phyloP scores from a whole-genome alignment of 2,329 filamentous ascomycete genomes.

The Aureobasidium sp. region DNA sequence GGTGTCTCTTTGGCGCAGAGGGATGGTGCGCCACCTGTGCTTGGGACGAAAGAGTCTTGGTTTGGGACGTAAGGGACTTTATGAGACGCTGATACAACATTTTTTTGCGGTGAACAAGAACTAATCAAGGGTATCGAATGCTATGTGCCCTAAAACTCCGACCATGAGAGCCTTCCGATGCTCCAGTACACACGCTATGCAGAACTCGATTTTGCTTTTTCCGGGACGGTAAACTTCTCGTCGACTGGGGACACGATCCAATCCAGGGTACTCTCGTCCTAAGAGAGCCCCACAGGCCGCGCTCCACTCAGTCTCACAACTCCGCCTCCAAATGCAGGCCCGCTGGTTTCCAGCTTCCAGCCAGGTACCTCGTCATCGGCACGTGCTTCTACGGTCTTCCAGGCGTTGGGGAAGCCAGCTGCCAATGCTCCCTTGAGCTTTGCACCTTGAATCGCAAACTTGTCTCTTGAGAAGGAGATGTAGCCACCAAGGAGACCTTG shows the following conservation, averaged over 20 bases:
- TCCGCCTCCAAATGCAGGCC: conserved; percentile 20
- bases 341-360: conserved; percentile 52
- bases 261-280: not conserved
- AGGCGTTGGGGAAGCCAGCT: conserved; percentile 69
- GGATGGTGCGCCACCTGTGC: conserved; percentile 93
- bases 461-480: conserved; percentile 64
- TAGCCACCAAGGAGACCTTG: conserved; percentile 80
- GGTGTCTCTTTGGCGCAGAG: conserved; percentile 92
- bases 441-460: conserved; percentile 76
- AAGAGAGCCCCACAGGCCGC: conserved; percentile 32
- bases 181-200: conserved; percentile 1
- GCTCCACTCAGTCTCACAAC: conserved; percentile 51
- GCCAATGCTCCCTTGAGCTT: conserved; percentile 45
- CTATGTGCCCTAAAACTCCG: not conserved
- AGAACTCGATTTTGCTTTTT: conserved; percentile 4
- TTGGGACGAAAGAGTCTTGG: conserved; percentile 84
- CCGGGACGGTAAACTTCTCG: not conserved
- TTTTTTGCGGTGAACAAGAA: not conserved
- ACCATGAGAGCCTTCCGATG: not conserved
- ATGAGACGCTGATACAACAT: conserved; percentile 37
- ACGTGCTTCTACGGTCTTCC: conserved; percentile 56
- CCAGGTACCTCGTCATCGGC: conserved; percentile 61
- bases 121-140: conserved; percentile 5
- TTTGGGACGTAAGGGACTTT: conserved; percentile 77
- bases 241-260: not conserved